Percentiles rank a stretch among this genome's conserved stretches.
These are phyloP conservation scores for Geum urbanum DNA, from an alignment of 306 rosid genomes.

Conservation along the genomic window DNA sequence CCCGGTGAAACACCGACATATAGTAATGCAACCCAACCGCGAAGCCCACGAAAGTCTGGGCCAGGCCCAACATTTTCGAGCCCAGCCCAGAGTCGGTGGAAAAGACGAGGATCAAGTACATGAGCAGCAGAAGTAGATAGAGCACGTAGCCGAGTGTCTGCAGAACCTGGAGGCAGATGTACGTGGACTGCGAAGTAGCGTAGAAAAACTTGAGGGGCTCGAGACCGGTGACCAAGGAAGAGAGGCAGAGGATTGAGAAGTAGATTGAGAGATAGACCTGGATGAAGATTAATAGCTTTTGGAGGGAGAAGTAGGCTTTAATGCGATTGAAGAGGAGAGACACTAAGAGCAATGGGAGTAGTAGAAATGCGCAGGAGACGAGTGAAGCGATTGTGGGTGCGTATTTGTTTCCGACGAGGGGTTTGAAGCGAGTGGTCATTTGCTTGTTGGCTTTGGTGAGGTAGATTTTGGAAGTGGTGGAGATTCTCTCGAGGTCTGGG, in stretches of 20 bases:
- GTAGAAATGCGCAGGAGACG: slow-evolving; percentile 52
- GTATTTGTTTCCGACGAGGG: slow-evolving; percentile 76
- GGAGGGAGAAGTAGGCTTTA: slow-evolving; percentile 88
- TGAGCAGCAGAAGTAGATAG: slow-evolving; percentile 58
- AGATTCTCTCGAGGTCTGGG: slow-evolving; percentile 81
- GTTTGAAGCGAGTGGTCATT: slow-evolving; percentile 68
- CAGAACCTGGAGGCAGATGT: slow-evolving; percentile 61
- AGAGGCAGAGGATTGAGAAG: slow-evolving; percentile 67
- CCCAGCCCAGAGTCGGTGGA: slow-evolving; percentile 65
- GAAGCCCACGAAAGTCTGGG: slow-evolving; percentile 65
- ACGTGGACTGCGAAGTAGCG: slow-evolving; percentile 75
- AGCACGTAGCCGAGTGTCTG: slow-evolving; percentile 79
- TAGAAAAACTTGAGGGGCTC: slow-evolving; percentile 86
- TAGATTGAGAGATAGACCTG: slow-evolving; percentile 84
- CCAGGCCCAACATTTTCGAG: slow-evolving; percentile 64
- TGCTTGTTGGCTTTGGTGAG: slow-evolving; percentile 64
- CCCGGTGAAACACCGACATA: slow-evolving; percentile 82
- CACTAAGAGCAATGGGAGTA: slow-evolving; percentile 66
- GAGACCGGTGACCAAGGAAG: slow-evolving; percentile 56
- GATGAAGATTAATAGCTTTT: slow-evolving; percentile 79
- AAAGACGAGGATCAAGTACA: slow-evolving; percentile 74
- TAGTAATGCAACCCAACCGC: slow-evolving; percentile 79
- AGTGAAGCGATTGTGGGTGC: slow-evolving; percentile 69
- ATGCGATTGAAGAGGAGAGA: slow-evolving; percentile 72
- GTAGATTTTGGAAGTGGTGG: slow-evolving; percentile 65